phyloP scores from a whole-genome alignment of 2,329 filamentous ascomycete genomes.

The Penicillium sp. region DNA sequence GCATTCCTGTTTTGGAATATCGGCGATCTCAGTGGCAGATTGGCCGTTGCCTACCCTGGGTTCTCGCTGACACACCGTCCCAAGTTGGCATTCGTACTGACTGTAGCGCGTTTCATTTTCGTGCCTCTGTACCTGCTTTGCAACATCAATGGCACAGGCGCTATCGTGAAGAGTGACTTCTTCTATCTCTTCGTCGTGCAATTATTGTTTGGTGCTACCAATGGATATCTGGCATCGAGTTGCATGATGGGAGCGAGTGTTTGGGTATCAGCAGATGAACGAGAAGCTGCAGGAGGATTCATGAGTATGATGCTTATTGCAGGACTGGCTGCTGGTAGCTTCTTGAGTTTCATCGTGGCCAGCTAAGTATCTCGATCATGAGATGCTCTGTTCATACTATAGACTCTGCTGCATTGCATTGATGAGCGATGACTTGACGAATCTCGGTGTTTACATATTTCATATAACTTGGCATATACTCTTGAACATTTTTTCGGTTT shows the following conservation, averaged over 20 bases:
- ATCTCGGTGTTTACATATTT: background rate
- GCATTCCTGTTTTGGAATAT: conserved; percentile 93
- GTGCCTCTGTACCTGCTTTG: conserved; percentile 88
- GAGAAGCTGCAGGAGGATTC: conserved; percentile 88
- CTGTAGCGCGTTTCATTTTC: conserved; percentile 70
- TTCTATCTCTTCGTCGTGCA: conserved; percentile 90
- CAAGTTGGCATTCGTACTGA: conserved; percentile 68
- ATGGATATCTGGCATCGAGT: conserved; percentile 83
- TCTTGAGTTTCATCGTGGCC: conserved; percentile 81
- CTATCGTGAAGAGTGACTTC: conserved; percentile 75
- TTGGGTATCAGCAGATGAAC: conserved; percentile 81
- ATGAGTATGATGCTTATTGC: conserved; percentile 91
- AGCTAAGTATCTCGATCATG: conserved; percentile 29
- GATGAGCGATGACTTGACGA: background rate
- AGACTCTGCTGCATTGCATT: background rate
- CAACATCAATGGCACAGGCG: conserved; percentile 80
- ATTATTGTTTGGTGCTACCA: conserved; percentile 79
- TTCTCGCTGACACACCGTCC: conserved; percentile 68
- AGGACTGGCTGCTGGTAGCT: conserved; percentile 82
- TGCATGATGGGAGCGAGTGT: conserved; percentile 90
- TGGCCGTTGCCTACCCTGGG: conserved; percentile 66
- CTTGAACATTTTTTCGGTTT: background rate
- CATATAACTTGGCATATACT: background rate
- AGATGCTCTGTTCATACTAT: background rate
- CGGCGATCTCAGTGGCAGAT: conserved; percentile 80